These are phyloP conservation scores for Naganishia onofrii DNA, from an alignment of 768 basidiomycete genomes.

Conservation along the genomic window DNA sequence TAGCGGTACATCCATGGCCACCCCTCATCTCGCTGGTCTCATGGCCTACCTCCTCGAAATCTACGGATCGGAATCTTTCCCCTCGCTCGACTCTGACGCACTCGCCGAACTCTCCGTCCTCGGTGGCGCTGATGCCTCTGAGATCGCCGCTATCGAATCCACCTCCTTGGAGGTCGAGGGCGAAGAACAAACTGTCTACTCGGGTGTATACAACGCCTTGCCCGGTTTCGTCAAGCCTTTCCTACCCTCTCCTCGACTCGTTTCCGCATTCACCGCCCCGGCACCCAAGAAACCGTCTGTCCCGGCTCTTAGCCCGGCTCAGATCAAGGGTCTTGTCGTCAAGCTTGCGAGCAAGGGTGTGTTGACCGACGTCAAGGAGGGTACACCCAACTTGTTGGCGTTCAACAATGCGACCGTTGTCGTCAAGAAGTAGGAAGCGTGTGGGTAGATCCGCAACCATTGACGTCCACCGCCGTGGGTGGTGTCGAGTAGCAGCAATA, in stretches of 20 bases:
- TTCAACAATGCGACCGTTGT: conserved; percentile 51
- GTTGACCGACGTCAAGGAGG: conserved; percentile 57
- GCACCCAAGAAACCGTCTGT: conserved; percentile 42
- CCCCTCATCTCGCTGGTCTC: conserved; percentile 77
- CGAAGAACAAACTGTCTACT: conserved; percentile 30
- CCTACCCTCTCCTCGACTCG: conserved; percentile 50
- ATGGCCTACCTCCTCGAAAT: conserved; percentile 88
- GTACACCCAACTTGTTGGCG: conserved; percentile 51
- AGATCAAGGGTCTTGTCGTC: conserved; percentile 74
- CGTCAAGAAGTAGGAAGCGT: conserved; percentile 20
- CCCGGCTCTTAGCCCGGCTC: conserved; percentile 60
- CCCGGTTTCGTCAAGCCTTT: conserved; percentile 62
- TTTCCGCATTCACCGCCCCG: conserved; percentile 35
- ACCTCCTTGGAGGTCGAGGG: conserved; percentile 20
- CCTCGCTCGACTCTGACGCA: conserved; percentile 15
- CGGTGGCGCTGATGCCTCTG: conserved; percentile 59
- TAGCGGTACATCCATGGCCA: conserved; percentile 67
- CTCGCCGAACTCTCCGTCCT: conserved; percentile 21
- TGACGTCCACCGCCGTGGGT: not conserved
- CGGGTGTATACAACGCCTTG: conserved; percentile 55
- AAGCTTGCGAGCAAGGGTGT: conserved; percentile 60
- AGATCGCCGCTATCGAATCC: conserved; percentile 12
- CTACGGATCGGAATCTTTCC: conserved; percentile 62
- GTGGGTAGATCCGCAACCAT: too few species aligned
- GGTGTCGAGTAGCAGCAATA: too few species aligned